Evolutionary conservation across 345 rosid species (phyloP).

Genomic region (Ceriops tagal): DNA sequence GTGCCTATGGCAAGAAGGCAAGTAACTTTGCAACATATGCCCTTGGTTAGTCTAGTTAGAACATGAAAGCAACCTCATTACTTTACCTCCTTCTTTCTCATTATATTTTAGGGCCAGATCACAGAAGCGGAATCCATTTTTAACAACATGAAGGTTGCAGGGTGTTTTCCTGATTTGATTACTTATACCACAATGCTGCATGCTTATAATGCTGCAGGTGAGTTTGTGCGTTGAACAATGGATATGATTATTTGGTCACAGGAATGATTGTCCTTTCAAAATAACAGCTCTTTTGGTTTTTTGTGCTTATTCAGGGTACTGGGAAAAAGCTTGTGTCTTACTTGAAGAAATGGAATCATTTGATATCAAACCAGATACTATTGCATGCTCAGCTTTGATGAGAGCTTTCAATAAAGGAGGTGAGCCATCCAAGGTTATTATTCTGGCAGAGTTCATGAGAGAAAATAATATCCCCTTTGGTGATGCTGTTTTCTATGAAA

Average conservation of each 20-base stretch:
- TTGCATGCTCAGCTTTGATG: constrained; percentile 82
- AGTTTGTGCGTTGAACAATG: constrained; percentile 11
- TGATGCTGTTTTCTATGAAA: constrained; percentile 70
- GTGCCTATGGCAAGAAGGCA: constrained; percentile 80
- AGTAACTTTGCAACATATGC: constrained; percentile 23
- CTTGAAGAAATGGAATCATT: constrained; percentile 71
- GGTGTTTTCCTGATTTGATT: constrained; percentile 70
- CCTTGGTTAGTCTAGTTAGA: not conserved
- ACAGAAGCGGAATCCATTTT: constrained; percentile 78
- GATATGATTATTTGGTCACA: not conserved
- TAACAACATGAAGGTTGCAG: constrained; percentile 61
- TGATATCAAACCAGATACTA: constrained; percentile 58
- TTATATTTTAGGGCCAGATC: constrained; percentile 52
- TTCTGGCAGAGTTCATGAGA: constrained; percentile 57
- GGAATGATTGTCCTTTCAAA: constrained; percentile 13
- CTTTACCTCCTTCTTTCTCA: constrained; percentile 4
- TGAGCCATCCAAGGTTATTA: constrained; percentile 63
- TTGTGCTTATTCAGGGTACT: constrained; percentile 40
- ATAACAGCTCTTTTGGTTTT: constrained; percentile 16
- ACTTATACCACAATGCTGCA: constrained; percentile 79
- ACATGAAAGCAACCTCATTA: constrained; percentile 7
- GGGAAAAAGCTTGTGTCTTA: constrained; percentile 63
- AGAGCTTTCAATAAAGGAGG: constrained; percentile 81
- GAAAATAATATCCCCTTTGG: constrained; percentile 57
- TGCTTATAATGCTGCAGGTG: constrained; percentile 67